Conservation (phyloP, 1,284 basidiomycete species). For the Ceratobasidium sp. region DNA sequence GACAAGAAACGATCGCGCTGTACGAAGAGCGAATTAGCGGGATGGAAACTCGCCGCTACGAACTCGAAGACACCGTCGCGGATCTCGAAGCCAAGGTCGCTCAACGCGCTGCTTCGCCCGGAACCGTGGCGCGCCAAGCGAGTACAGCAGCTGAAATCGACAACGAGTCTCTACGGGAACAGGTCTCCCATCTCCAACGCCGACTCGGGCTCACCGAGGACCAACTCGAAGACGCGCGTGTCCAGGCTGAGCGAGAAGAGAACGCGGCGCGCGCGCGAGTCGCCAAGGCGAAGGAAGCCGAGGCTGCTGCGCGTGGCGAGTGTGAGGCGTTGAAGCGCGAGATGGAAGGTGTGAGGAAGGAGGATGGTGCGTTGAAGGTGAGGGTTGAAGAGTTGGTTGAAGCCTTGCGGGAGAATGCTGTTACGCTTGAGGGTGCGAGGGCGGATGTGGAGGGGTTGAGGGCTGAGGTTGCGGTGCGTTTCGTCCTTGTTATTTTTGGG, state of each 20-base stretch:
- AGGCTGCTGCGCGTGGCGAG: slow-evolving; percentile 78
- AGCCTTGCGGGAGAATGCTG: slow-evolving; percentile 88
- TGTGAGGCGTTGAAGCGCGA: slow-evolving; percentile 73
- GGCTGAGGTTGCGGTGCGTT: slow-evolving; percentile 78
- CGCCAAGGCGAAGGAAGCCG: slow-evolving; percentile 80
- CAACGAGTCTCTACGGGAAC: slow-evolving; percentile 90
- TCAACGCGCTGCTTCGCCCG: slow-evolving; percentile 59
- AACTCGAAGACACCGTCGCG: slow-evolving; percentile 77
- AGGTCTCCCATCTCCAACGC: slow-evolving; percentile 85
- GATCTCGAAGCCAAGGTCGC: slow-evolving; percentile 69
- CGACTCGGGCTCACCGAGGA: slow-evolving; percentile 85
- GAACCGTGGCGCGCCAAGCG: slow-evolving; percentile 60
- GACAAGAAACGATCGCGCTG: slow-evolving; percentile 92
- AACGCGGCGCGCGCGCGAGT: slow-evolving; percentile 73
- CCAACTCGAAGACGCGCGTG: slow-evolving; percentile 82
- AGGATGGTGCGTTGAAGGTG: slow-evolving; percentile 71
- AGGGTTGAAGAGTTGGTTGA: slow-evolving; percentile 87
- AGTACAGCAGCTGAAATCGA: slow-evolving; percentile 86
- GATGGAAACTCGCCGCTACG: slow-evolving; percentile 79
- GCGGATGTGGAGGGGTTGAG: slow-evolving; percentile 90
- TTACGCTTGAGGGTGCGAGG: slow-evolving; percentile 89
- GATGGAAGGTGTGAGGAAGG: slow-evolving; percentile 71
- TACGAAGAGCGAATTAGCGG: slow-evolving; percentile 88
- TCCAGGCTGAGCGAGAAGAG: slow-evolving; percentile 80
- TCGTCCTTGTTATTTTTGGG: background rate